Conservation (phyloP, 169 alveolate genomes). For the Plasmodium knowlesi region DNA sequence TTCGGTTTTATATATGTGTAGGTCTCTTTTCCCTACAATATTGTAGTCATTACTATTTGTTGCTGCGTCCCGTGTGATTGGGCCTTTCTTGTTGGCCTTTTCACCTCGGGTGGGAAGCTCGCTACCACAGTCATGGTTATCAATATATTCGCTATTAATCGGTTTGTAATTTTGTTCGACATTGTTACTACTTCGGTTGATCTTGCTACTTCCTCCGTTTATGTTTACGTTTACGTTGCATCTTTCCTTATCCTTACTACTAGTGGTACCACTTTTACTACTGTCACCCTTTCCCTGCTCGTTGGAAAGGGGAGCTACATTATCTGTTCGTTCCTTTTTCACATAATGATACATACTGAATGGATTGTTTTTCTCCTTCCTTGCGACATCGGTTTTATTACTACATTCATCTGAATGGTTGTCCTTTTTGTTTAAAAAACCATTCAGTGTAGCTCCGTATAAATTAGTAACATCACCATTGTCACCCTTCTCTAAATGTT, state of each 20-base stretch:
- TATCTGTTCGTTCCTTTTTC: not conserved
- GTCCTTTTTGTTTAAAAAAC: not conserved
- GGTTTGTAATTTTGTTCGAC: not conserved
- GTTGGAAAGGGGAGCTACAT: not conserved
- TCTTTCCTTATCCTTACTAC: not conserved
- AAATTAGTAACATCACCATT: not conserved
- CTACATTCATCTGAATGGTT: not conserved
- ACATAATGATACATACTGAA: conserved; percentile 33
- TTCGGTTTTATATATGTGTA: not conserved
- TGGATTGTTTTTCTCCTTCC: conserved; percentile 24
- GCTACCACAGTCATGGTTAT: not conserved
- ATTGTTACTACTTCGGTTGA: not conserved
- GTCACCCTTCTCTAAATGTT: conserved; percentile 8
- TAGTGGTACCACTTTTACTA: not conserved
- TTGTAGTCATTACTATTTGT: not conserved
- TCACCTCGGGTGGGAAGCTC: not conserved
- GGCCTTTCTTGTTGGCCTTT: not conserved
- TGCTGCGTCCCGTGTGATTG: not conserved
- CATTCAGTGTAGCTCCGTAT: conserved; percentile 7
- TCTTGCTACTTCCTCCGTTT: not conserved
- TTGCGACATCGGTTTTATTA: not conserved
- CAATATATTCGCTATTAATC: not conserved
- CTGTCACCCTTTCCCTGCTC: not conserved
- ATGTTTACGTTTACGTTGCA: not conserved
- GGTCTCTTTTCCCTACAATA: conserved; percentile 2